Evolutionary conservation across 1,284 basidiomycete species (phyloP).

Genomic region (Leucoagaricus sp.): DNA sequence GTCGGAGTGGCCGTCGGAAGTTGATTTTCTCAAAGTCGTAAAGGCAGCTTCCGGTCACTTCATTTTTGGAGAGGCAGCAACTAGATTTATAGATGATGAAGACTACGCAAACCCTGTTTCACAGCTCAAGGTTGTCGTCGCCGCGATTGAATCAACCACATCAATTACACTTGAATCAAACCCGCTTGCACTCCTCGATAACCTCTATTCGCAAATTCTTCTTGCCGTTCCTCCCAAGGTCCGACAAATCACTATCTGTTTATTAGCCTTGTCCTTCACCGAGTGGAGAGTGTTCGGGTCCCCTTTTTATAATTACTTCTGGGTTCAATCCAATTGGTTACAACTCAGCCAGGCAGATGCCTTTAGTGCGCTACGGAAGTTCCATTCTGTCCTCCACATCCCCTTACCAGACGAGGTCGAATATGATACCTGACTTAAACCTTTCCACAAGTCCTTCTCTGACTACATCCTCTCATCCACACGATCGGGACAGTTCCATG

Average conservation of each 20-base stretch:
- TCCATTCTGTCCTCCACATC: not conserved
- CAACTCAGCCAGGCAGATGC: not conserved
- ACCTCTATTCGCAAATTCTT: constrained; percentile 1
- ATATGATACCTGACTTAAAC: too few relatives aligned
- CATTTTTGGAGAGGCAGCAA: not conserved
- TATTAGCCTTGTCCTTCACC: not conserved
- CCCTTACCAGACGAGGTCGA: not conserved
- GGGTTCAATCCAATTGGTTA: not conserved
- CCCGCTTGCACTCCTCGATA: not conserved
- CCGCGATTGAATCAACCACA: not conserved
- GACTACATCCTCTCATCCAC: not conserved
- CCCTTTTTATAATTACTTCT: too few relatives aligned
- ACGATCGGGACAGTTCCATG: not conserved
- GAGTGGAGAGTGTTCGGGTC: too few relatives aligned
- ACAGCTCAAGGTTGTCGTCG: not conserved
- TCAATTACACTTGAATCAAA: not conserved
- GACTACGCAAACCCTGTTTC: not conserved
- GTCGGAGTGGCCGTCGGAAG: not conserved
- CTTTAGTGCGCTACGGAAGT: not conserved
- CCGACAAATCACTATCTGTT: not conserved
- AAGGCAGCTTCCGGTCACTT: not conserved
- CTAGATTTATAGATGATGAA: not conserved
- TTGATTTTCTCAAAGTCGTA: not conserved
- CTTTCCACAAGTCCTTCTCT: not conserved
- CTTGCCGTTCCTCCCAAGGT: not conserved